Base-by-base conservation (phyloP, 805 yeast species). In the Suhomyces kilbournensis region DNA sequence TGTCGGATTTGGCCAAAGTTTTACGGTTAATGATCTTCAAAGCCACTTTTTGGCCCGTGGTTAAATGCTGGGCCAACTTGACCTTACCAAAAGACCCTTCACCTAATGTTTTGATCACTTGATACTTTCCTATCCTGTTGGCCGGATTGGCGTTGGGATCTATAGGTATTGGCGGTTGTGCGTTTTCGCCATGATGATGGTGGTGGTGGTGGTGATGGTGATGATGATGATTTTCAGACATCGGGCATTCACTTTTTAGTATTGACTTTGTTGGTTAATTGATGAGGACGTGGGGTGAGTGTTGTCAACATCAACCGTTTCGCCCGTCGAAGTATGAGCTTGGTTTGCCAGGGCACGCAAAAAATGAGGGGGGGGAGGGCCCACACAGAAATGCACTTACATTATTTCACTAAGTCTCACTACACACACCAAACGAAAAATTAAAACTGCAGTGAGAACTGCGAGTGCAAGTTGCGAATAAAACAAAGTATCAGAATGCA, bases 61-160 rank as follows among this genome's bases (percentile, higher is more conserved):
- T 58, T 54, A 62, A 53, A 53, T 66, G 69, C 52, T 64, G 65
- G 19, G 69, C 69, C 52, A 66, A 59, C 53, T 66, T 66, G 50
- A 66, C 69, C 51, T 66, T 66, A n/a, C 69, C 69, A 38, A 66
- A 66, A 15, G 69, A 66, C 3, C 69, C 69, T 46, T 66, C 69
- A 32, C 69, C 69, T 25, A 66, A 57, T 2, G 69, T 66, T 55
- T 63, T 63, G 57, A 66, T 55, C 28, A 66, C 53, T 51, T 64
- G 69, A 60, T 66, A 66, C 59, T 93, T 87, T 17, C 98, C 99
- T 48, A 94, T 90, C 53, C 92, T 63, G 52, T 68, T 67, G 47
- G 73, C 74, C 7, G 76, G 72, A 46, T 66, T 67, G 6, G 56
- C 65, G 42, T 57, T 60, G n/a, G 56, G 49, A 34, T 53, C 56